Percentiles rank a stretch among this genome's conserved stretches.
Conservation (phyloP, 306 rosid species). For the Quercus mongolica region DNA sequence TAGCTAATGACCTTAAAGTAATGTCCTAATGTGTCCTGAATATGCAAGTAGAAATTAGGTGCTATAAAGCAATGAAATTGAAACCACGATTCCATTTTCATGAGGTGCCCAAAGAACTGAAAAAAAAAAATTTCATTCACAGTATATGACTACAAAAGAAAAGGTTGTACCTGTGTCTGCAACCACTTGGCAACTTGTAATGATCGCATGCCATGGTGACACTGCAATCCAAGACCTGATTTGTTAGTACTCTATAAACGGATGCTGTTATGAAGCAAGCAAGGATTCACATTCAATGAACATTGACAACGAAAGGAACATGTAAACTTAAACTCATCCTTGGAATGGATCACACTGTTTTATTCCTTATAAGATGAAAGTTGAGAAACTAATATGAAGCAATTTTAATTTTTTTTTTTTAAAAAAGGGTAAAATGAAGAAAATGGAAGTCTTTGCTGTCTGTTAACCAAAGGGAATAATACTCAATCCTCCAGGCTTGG, state of each 20-base stretch:
- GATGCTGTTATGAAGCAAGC: not conserved
- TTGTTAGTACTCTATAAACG: not conserved
- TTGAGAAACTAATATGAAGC: not conserved
- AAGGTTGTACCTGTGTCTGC: slow-evolving; percentile 69
- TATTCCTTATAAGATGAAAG: not conserved
- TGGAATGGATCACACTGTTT: not conserved
- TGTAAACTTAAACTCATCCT: not conserved
- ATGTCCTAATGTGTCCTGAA: not conserved
- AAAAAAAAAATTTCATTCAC: not conserved
- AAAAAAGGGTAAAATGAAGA: not conserved
- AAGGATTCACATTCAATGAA: not conserved
- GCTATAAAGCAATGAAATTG: not conserved
- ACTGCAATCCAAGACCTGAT: slow-evolving; percentile 54
- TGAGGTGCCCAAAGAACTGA: not conserved
- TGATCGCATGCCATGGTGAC: slow-evolving; percentile 93
- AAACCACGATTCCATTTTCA: not conserved
- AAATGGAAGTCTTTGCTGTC: not conserved
- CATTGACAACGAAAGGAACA: not conserved
- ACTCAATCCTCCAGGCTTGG: no score
- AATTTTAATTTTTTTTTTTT: not conserved
- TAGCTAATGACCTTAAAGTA: not conserved
- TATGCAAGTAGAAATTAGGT: not conserved
- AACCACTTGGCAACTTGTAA: slow-evolving; percentile 85
- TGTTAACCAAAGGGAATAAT: no score
- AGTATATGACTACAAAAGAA: not conserved